Percentiles rank a stretch among this genome's conserved stretches.
Conservation (phyloP, 352 stramenopile species). For the Phytophthora palmivora region DNA sequence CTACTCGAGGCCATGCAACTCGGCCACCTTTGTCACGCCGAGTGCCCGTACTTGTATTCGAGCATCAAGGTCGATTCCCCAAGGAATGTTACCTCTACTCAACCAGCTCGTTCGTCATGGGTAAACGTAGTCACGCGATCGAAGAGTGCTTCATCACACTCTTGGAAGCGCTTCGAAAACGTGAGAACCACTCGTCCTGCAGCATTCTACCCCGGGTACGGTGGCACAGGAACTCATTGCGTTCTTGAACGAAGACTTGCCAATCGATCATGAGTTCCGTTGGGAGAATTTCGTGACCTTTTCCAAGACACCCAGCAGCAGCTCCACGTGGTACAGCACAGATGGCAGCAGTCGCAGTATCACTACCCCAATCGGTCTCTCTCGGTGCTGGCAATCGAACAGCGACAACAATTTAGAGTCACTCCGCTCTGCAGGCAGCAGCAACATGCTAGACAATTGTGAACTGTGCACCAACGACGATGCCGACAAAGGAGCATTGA, state of each 20-base stretch:
- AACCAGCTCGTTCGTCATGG: conserved; percentile 46
- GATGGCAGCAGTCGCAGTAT: conserved; percentile 33
- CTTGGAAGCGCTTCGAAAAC: conserved; percentile 47
- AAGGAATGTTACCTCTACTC: conserved; percentile 55
- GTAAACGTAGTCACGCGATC: conserved; percentile 44
- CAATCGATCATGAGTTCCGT: conserved; percentile 68
- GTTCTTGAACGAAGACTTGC: conserved; percentile 71
- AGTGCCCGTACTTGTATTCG: conserved; percentile 72
- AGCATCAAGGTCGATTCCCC: conserved; percentile 67
- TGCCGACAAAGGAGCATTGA: conserved; percentile 32
- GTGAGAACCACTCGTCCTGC: conserved; percentile 53
- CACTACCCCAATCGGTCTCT: conserved; percentile 15
- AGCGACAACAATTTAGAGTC: conserved; percentile 42
- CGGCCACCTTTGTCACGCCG: conserved; percentile 57
- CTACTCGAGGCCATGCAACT: conserved; percentile 52
- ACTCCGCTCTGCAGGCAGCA: conserved; percentile 44
- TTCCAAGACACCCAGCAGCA: conserved; percentile 58
- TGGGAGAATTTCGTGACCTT: conserved; percentile 49
- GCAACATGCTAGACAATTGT: conserved; percentile 33
- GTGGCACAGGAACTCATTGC: conserved; percentile 64
- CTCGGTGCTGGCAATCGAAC: conserved; percentile 24
- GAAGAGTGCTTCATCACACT: conserved; percentile 46
- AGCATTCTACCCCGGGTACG: conserved; percentile 47
- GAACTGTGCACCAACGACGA: conserved; percentile 33
- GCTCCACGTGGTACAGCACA: conserved; percentile 27